Evolutionary conservation across 2,329 filamentous ascomycete genomes (phyloP).

Genomic region (Pyrenochaeta sp.): DNA sequence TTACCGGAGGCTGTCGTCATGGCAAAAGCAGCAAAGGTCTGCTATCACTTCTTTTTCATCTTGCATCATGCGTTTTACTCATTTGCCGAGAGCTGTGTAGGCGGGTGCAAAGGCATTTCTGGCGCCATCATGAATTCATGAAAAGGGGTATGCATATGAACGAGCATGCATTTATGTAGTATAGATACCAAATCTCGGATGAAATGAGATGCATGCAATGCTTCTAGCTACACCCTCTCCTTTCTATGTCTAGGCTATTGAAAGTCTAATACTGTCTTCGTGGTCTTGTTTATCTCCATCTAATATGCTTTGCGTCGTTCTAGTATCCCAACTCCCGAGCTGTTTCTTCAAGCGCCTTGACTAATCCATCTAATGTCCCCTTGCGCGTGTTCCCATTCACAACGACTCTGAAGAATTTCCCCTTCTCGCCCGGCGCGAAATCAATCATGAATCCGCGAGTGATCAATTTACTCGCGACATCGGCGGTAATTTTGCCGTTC

Average conservation of each 20-base stretch:
- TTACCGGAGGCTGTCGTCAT: neutral
- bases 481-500: slow-evolving; percentile 66
- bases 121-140: slow-evolving; percentile 29
- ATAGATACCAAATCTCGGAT: slow-evolving; percentile 40
- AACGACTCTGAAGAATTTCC: slow-evolving; percentile 74
- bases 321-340: slow-evolving; percentile 45
- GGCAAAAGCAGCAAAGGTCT: slow-evolving; percentile 16
- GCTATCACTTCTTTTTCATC: slow-evolving; percentile 19
- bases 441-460: slow-evolving; percentile 74
- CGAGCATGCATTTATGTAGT: slow-evolving; percentile 37
- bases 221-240: neutral
- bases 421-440: slow-evolving; percentile 68
- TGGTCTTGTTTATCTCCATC: neutral
- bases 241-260: neutral
- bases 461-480: slow-evolving; percentile 64
- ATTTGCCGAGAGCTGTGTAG: slow-evolving; percentile 22
- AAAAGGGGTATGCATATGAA: slow-evolving; percentile 24
- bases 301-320: neutral
- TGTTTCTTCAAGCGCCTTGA: slow-evolving; percentile 65
- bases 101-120: slow-evolving; percentile 33
- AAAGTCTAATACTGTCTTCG: neutral
- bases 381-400: slow-evolving; percentile 69
- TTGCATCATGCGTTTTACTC: slow-evolving; percentile 20
- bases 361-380: slow-evolving; percentile 69
- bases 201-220: slow-evolving; percentile 15